Evolutionary conservation across 768 basidiomycete genomes (phyloP), one percentile per base, ranked within the genome.

Genomic region (Mycena galericulata): DNA sequence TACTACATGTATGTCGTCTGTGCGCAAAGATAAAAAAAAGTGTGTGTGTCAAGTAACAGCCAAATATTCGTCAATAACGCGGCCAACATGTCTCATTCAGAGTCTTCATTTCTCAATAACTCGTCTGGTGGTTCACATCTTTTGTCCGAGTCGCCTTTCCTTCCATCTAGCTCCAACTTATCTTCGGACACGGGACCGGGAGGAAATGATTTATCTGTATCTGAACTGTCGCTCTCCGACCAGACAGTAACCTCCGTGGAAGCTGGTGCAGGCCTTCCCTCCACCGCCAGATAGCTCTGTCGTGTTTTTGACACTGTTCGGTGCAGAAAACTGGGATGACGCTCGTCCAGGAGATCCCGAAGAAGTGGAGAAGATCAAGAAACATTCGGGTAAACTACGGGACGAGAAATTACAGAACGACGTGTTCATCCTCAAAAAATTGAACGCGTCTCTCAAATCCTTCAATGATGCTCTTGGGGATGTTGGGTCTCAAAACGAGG

Each of bases 401-500:
- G 92, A 94, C 74, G 93, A 94, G 64, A 92, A 90, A 75, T 79
- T 95, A 36, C 90, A 90, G 69, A 88, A 86, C 72, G 93, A 95
- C 78, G 75, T 93, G 15, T 89, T 91, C 75, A 84, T 92, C 65
- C 80, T 95, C 71, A 89, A 83, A 76, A 92, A 92, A 75, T 77
- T 95, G 20, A 95, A 95, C 73, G 78, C 88, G 15, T 85, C 91
- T 6, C 91, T 95, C 69, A 85, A 89, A 17, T 72, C 84, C 50
- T 91, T 92, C 74, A 90, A 89, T 67, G 89, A 92, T 29, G 90
- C 92, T 11, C 78, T 95, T 64, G 81, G 82, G 34, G 87, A 87
- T 59, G 86, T 89, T 3, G 87, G 87, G 70, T 86, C 88, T 32
- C 88, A 88, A n/a, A 93, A 91, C 63, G 88, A 93, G 81, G 93